Evolutionary conservation across 2,329 filamentous ascomycete species (phyloP), one percentile per base, ranked within the genome.

Genomic region (Monilinia polystroma): DNA sequence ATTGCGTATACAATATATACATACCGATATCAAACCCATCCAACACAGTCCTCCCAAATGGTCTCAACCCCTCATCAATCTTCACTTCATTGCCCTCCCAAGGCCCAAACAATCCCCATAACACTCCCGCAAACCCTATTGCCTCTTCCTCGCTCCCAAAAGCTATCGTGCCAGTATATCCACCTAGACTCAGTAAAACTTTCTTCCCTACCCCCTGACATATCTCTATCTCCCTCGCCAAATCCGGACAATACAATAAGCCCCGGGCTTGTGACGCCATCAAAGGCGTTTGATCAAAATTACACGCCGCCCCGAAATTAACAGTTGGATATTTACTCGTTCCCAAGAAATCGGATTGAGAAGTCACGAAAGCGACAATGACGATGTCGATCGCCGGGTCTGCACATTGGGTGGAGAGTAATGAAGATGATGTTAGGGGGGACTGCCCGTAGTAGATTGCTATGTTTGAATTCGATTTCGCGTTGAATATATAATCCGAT

Each of bases 201-300:
- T 77, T 77, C 65, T 79, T 80, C 26, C 79, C 78, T 5, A 41
- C 55, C 0, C 65, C 55, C 69, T 82, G 80, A 71, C 80, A 82
- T 1, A 64, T 69, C 14, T 64, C 43, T 8, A 74, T 73, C 23
- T 59, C 20, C 35, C 18, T 41, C 6, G 79, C 79, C 4, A 81
- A 73, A 0, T 72, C 69, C 0, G 77, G 75, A 73, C 78, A 80
- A 68, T 75, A 74, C 7, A 78, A 72, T 0, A 81, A 72, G 2
- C 78, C 78, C 0, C 78, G 77, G 3, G 78, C 79, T 64, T 75
- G 68, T 11, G 71, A 53, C 1, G 70, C 47, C 74, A 80, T 79
- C 0, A 69, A 67, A 0, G 69, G 32, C 51, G 77, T 78, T 58
- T 76, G 71, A 23, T 67, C 71, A 23, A 29, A 60, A 2, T 69